Conservation (phyloP, 352 stramenopile species). For the Nannochloropsis limnetica region DNA sequence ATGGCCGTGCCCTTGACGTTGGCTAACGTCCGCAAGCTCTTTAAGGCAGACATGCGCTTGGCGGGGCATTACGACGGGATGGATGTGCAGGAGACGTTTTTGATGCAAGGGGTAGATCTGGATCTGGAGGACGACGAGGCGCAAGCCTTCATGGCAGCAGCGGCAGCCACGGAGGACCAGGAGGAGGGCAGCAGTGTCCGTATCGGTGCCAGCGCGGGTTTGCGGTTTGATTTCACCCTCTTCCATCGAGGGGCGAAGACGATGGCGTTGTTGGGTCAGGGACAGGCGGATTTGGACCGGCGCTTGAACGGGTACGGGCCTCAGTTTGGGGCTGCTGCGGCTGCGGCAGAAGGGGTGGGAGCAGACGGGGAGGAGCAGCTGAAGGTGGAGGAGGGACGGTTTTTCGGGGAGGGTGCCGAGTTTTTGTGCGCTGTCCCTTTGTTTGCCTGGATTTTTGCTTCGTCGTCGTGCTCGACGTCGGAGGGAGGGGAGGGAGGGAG, state of each 20-base stretch:
- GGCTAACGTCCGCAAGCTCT: neutral
- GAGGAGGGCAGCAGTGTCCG: neutral
- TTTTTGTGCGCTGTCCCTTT: neutral
- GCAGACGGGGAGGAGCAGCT: neutral
- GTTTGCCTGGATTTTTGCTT: conserved; percentile 30
- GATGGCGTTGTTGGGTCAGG: neutral
- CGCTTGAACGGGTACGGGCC: conserved; percentile 23
- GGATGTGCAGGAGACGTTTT: conserved; percentile 30
- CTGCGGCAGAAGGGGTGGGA: neutral
- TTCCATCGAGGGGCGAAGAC: neutral
- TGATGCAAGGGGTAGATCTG: neutral
- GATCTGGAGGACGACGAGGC: neutral
- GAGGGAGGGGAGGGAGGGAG: neutral
- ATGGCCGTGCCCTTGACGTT: conserved; percentile 20
- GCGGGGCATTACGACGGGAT: conserved; percentile 4
- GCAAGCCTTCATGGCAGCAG: neutral
- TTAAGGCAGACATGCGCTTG: conserved; percentile 17
- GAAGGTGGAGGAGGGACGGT: neutral
- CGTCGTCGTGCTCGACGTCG: neutral
- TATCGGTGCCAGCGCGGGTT: neutral
- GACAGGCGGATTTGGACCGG: neutral
- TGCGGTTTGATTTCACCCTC: conserved; percentile 7
- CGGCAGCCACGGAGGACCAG: neutral
- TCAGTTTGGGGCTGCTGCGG: neutral
- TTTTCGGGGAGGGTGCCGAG: conserved; percentile 5